phyloP scores from a whole-genome alignment of 169 alveolate genomes.

The Eimeria tenella region DNA sequence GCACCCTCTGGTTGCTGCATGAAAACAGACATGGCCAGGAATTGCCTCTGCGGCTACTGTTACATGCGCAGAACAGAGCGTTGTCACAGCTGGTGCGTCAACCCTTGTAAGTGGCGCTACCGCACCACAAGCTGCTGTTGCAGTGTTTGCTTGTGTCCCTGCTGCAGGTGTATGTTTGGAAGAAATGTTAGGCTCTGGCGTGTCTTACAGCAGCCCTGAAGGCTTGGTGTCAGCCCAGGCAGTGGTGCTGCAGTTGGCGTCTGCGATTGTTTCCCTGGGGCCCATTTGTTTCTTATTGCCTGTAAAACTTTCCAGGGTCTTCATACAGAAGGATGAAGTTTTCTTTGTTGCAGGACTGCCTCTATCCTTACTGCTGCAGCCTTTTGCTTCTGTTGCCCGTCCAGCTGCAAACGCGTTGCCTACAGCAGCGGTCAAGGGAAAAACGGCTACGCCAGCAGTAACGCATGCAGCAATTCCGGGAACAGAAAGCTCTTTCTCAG shows the following conservation, averaged over 20 bases:
- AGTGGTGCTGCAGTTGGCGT: background rate
- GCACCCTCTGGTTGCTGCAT: too few relatives aligned
- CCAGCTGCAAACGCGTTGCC: background rate
- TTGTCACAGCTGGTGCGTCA: background rate
- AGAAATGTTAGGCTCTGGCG: background rate
- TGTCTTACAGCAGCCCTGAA: background rate
- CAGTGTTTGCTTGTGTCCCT: background rate
- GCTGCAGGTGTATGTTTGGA: background rate
- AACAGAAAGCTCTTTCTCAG: too few relatives aligned
- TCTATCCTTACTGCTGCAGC: background rate
- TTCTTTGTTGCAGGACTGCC: background rate
- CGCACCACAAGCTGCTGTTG: too few relatives aligned
- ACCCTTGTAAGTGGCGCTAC: background rate
- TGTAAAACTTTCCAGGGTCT: background rate
- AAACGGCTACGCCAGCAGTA: background rate
- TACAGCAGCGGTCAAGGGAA: background rate
- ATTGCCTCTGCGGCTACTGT: too few relatives aligned
- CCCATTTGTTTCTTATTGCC: background rate
- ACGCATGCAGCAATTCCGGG: background rate
- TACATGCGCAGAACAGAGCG: too few relatives aligned
- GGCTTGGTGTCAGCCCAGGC: background rate
- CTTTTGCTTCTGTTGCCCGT: background rate
- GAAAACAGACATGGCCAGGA: too few relatives aligned
- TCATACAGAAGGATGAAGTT: background rate
- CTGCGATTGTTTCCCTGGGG: background rate